Percentiles rank a stretch among this genome's conserved stretches.
Conservation (phyloP, 768 basidiomycete species). For the Amanita rubescens region DNA sequence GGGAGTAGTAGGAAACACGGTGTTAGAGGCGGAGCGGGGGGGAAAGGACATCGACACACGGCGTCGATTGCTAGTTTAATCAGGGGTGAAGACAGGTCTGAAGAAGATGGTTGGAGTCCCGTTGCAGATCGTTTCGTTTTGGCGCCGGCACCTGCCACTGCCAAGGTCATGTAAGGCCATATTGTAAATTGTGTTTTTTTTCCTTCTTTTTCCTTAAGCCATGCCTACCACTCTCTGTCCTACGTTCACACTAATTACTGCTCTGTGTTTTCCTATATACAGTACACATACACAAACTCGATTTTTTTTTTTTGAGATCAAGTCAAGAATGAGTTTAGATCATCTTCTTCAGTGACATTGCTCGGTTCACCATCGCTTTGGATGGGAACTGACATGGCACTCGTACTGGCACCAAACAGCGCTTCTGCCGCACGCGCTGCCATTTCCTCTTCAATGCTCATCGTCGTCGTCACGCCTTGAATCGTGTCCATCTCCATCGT, state of each 20-base stretch:
- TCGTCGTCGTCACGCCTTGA: neutral
- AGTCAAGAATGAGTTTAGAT: neutral
- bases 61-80: constrained; percentile 82
- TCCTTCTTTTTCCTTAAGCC: neutral
- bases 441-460: neutral
- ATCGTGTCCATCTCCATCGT: neutral
- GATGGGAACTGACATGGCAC: neutral
- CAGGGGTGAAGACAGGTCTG: constrained; percentile 61
- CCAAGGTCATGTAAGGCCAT: neutral
- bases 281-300: too few relatives aligned
- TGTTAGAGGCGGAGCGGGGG: constrained; percentile 13
- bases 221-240: too few relatives aligned
- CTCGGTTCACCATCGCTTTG: neutral
- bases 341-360: neutral
- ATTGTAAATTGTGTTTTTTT: neutral
- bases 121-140: constrained; percentile 42
- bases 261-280: too few relatives aligned
- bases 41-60: constrained; percentile 62
- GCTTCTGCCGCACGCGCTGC: neutral
- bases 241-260: too few relatives aligned
- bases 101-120: constrained; percentile 82
- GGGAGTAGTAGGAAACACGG: constrained; percentile 11
- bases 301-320: too few relatives aligned
- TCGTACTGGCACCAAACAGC: neutral
- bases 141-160: neutral